A percentile compares a stretch with the other conserved stretches of the same genome.
Evolutionary conservation across 1,139 yeast genomes (phyloP).

Genomic region (Yamadazyma siamensis): DNA sequence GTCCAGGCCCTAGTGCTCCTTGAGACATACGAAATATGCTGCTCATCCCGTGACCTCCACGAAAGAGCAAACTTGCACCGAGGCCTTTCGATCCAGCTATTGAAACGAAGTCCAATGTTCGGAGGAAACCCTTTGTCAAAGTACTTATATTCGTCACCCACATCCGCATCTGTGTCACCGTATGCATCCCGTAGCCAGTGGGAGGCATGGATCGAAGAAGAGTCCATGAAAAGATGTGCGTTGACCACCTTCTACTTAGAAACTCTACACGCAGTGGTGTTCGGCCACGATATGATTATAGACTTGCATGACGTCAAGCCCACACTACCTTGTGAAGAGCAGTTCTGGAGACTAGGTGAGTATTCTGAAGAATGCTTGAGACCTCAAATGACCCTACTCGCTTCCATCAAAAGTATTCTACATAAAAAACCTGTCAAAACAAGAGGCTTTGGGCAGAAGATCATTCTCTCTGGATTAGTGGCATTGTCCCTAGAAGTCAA

Average conservation of each 20-base stretch:
- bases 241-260: conserved; percentile 79
- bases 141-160: conserved; percentile 9
- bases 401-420: conserved; percentile 33
- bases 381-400: conserved; percentile 32
- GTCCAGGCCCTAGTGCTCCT: conserved; percentile 60
- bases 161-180: conserved; percentile 6
- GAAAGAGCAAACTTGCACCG: conserved; percentile 77
- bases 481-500: conserved; percentile 37
- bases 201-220: conserved; percentile 69
- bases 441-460: conserved; percentile 54
- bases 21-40: conserved; percentile 67
- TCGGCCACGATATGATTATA: conserved; percentile 69
- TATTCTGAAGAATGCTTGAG: conserved; percentile 7
- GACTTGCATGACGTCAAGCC: conserved; percentile 28
- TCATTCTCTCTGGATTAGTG: conserved; percentile 66
- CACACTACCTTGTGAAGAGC: conserved; percentile 71
- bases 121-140: conserved; percentile 56
- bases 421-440: conserved; percentile 15
- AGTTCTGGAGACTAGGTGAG: conserved; percentile 56
- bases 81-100: conserved; percentile 69
- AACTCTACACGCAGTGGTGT: conserved; percentile 73
- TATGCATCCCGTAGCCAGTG: conserved; percentile 14
- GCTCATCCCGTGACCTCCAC: conserved; percentile 56
- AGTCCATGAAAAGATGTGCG: conserved; percentile 74
- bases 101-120: conserved; percentile 69